A percentile compares a stretch with the other conserved stretches of the same genome.
Evolutionary conservation across 352 stramenopile genomes (phyloP).

Genomic region (Pythium pyrilobum): DNA sequence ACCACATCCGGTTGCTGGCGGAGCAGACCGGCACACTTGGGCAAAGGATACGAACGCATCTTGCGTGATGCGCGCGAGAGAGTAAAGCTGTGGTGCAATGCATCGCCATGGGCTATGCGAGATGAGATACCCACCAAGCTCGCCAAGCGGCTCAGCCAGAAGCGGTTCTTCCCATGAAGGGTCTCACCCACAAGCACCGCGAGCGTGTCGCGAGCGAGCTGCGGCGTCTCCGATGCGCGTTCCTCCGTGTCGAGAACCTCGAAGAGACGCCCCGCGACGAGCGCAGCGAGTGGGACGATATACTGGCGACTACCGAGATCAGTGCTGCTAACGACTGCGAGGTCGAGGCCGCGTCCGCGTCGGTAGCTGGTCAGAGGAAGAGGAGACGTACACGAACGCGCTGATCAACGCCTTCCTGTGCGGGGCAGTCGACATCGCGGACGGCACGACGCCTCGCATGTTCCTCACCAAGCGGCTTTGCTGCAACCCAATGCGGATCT

Average conservation of each 20-base stretch:
- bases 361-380: constrained; percentile 25
- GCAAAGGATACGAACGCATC: too few species aligned
- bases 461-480: constrained; percentile 19
- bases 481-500: constrained; percentile 25
- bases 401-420: constrained; percentile 18
- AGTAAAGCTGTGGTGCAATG: constrained; percentile 22
- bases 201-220: not conserved
- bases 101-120: constrained; percentile 20
- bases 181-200: not conserved
- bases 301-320: not conserved
- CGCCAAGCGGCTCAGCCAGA: constrained; percentile 18
- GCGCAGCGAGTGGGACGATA: not conserved
- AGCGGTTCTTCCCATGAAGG: constrained; percentile 16
- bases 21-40: too few species aligned
- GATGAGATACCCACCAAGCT: constrained; percentile 29
- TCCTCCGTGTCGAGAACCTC: constrained; percentile 4
- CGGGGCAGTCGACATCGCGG: constrained; percentile 4
- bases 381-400: constrained; percentile 49
- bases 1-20: too few species aligned
- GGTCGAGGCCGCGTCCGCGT: not conserved
- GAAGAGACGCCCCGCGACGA: not conserved
- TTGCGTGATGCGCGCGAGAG: constrained; percentile 17
- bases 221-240: not conserved
- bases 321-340: not conserved
- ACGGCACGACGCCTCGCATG: constrained; percentile 14